Evolutionary conservation across 306 rosid species (phyloP), one percentile per base, ranked within the genome.

Genomic region (Rubus parviflorus): DNA sequence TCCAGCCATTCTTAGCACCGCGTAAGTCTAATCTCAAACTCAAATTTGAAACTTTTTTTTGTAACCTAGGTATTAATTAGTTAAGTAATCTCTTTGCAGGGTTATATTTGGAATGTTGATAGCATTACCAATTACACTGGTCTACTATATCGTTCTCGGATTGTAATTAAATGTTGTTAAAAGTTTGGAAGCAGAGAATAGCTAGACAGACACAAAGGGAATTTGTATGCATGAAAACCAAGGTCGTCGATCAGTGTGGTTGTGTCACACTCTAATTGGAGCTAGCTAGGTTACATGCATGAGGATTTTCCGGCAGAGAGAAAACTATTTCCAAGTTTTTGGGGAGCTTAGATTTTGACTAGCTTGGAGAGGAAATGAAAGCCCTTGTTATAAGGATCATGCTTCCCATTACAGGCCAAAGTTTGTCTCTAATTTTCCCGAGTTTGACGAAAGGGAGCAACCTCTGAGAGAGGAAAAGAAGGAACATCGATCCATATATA

Each of bases 1-100:
- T 78, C 99, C 99, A 5, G 84, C 97, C 62, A 91, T 95, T 85
- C 99, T 95, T 1, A 95, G 97, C 85, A 95, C 99, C 17, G 96
- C 52, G 99, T 95, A 73, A 84, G 92, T 82, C 35, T 20, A 7
- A n/a, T n/a, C 13, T 38, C 17, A 73, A 72, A 57, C 62, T 7
- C 41, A 63, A 23, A 52, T 65, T 67, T 16, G 3, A 14, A 4
- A 53, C 68, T 17, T 15, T 2, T 3, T 20, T 64, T 48, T 5
- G 17, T 13, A 17, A 9, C 45, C 15, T 5, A 46, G 9, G 19
- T 30, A 30, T 30, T 20, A 23, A 54, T 53, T 52, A 63, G n/a
- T 8, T 10, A 23, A 43, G 37, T n/a, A 43, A 35, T 42, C n/a
- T 40, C 9, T 12, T 64, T 74, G 49, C 86, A 85, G 89, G 79